Percentiles rank a stretch among this genome's conserved stretches.
phyloP scores from a whole-genome alignment of 78 protist species.

The Dictyostelium purpureum region DNA sequence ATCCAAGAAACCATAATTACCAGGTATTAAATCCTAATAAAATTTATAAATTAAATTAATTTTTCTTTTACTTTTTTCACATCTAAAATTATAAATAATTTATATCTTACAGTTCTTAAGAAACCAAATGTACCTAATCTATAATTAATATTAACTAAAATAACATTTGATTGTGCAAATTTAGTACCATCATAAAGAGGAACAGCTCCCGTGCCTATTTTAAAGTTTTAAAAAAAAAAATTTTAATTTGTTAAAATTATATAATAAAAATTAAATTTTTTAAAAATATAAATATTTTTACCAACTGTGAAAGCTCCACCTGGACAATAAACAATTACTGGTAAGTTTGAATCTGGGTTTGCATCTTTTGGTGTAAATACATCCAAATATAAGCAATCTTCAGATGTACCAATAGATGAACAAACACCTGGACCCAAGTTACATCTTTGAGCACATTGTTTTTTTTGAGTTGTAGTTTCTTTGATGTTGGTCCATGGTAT shows the following conservation, averaged over 20 bases:
- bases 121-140: constrained; percentile 40
- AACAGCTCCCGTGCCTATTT: background rate
- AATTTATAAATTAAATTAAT: background rate
- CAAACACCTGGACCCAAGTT: background rate
- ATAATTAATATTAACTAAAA: constrained; percentile 77
- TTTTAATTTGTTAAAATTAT: no score
- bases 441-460: constrained; percentile 15
- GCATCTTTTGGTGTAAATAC: constrained; percentile 1
- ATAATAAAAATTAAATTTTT: no score
- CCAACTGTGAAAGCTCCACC: constrained; percentile 16
- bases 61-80: background rate
- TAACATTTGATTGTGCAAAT: constrained; percentile 9
- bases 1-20: constrained; percentile 85
- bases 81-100: background rate
- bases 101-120: background rate
- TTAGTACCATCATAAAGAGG: constrained; percentile 1
- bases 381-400: constrained; percentile 3
- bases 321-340: background rate
- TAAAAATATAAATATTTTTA: no score
- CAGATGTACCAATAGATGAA: background rate
- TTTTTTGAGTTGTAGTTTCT: background rate
- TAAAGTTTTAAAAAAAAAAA: no score
- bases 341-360: background rate
- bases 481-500: background rate
- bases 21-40: background rate